These are phyloP conservation scores for Penicillium oxalicum DNA, from an alignment of 2,329 filamentous ascomycete species.

Conservation along the genomic window DNA sequence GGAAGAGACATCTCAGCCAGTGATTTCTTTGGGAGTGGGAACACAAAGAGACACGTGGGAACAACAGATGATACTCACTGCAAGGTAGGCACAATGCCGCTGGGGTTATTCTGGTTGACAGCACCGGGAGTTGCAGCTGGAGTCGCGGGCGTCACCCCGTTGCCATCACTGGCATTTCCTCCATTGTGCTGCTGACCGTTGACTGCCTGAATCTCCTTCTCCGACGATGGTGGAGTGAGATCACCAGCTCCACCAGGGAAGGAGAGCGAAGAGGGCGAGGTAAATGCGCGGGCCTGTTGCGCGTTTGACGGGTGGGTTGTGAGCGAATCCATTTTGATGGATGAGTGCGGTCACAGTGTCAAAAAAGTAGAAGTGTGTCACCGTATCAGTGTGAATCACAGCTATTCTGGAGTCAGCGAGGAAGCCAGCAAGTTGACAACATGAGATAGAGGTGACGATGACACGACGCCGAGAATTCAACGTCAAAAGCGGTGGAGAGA, in stretches of 20 bases:
- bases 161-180: conserved; percentile 58
- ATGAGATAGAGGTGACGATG: conserved; percentile 1
- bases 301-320: conserved; percentile 89
- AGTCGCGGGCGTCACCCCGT: conserved; percentile 80
- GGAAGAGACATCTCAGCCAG: conserved; percentile 40
- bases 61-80: conserved; percentile 73
- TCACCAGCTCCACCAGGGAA: conserved; percentile 82
- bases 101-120: conserved; percentile 73
- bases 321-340: conserved; percentile 39
- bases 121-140: conserved; percentile 59
- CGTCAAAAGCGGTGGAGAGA: conserved; percentile 10
- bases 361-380: neutral
- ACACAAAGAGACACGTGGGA: conserved; percentile 19
- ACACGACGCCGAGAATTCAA: neutral
- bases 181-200: conserved; percentile 53
- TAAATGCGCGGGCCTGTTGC: conserved; percentile 91
- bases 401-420: neutral
- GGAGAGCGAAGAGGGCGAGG: conserved; percentile 82
- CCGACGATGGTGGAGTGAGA: conserved; percentile 71
- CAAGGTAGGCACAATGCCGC: conserved; percentile 85
- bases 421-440: neutral
- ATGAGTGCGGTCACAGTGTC: neutral
- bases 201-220: conserved; percentile 53
- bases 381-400: neutral
- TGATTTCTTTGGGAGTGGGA: conserved; percentile 25